Base-by-base conservation (phyloP, 495 filamentous ascomycete species). In the Podospora pseudoanserina region DNA sequence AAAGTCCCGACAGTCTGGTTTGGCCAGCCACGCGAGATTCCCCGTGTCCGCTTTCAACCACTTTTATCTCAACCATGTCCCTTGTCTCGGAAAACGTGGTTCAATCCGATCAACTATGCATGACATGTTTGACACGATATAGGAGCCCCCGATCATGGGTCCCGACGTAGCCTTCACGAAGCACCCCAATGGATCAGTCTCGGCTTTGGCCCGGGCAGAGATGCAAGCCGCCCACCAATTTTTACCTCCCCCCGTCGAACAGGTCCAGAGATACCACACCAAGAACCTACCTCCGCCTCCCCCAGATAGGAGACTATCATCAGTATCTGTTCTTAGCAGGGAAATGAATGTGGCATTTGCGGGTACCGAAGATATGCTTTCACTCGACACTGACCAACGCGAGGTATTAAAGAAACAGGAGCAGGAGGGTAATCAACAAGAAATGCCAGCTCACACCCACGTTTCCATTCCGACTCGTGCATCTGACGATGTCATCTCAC, bases 281-380 rank as follows among this genome's bases (percentile, higher is more conserved):
- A 68, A 63, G 74, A 68, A 44, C n/a, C 61, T 63, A 20, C 68
- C 73, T 4, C 66, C 75, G 1, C 76, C 73, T 16, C 68, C 71
- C 3, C 75, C 76, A 13, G 55, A 55, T 27, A 68, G 65, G 20
- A 63, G 70, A 23, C 27, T 64, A 1, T 72, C 74, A 20, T 11
- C 27, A 16, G 20, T 67, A 3, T 76, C 75, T 26, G 64, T 60
- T 15, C 71, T 73, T 39, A 76, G 70, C 68, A 70, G 72, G 57
- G 76, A 77, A 28, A 55, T 74, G 26, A 71, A 61, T 67, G 30
- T 53, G 16, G 65, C 70, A 26, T 73, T 75, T 53, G 61, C 62
- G n/a, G 71, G 66, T 2, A 56, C 70, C 7, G 27, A 67, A 54
- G 58, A 44, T 16, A 75, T 65, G 30, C 54, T 53, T 4, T 58